These are phyloP conservation scores for Miscanthus sacchariflorus DNA, from an alignment of 202 grass and related monocot genomes.

Conservation along the genomic window DNA sequence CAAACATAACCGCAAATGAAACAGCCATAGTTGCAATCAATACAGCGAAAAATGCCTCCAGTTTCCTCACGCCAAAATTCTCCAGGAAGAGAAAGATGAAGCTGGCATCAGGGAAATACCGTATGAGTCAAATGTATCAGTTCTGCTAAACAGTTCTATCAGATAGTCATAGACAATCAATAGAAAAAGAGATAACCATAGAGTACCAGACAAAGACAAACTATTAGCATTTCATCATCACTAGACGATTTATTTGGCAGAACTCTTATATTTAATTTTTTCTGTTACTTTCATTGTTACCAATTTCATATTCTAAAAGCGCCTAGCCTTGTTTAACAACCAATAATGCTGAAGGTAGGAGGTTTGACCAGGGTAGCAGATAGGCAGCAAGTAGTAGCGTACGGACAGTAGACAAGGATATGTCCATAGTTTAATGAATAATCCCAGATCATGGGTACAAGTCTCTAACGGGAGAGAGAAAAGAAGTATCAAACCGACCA, in stretches of 20 bases:
- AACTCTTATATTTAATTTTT: constrained; percentile 23
- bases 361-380: constrained; percentile 27
- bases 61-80: constrained; percentile 94
- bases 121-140: constrained; percentile 38
- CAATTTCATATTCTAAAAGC: constrained; percentile 18
- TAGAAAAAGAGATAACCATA: constrained; percentile 23
- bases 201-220: constrained; percentile 31
- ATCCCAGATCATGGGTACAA: background rate
- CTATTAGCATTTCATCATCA: constrained; percentile 2
- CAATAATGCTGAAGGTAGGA: constrained; percentile 8
- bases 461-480: constrained; percentile 31
- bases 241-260: constrained; percentile 1
- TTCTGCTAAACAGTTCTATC: constrained; percentile 10
- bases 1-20: constrained; percentile 94
- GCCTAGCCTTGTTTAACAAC: constrained; percentile 8
- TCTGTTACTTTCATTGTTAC: constrained; percentile 31
- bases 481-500: constrained; percentile 38
- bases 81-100: constrained; percentile 97
- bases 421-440: constrained; percentile 30
- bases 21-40: constrained; percentile 83
- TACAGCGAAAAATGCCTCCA: constrained; percentile 93
- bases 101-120: constrained; percentile 59
- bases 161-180: background rate
- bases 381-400: constrained; percentile 42
- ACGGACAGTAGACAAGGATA: constrained; percentile 24